phyloP scores from a whole-genome alignment of 2,329 filamentous ascomycete species.

The Sporothrix luriei region DNA sequence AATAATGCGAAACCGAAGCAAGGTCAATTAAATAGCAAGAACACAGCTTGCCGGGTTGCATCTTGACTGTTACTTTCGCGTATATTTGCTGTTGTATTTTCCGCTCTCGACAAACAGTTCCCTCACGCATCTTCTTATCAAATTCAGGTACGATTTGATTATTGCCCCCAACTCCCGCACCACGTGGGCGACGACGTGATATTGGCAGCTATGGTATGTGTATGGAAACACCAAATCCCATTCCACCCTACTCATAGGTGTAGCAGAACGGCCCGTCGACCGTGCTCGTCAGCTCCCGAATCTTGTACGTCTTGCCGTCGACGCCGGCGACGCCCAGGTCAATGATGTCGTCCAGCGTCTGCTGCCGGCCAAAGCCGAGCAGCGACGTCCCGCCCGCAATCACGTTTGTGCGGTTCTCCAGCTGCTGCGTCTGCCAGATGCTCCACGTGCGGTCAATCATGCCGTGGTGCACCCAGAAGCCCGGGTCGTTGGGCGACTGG shows the following conservation, averaged over 20 bases:
- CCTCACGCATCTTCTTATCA: no score
- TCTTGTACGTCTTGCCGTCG: conserved; percentile 34
- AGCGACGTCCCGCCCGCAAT: conserved; percentile 41
- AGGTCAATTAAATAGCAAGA: no score
- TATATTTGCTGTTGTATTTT: no score
- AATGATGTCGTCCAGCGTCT: conserved; percentile 39
- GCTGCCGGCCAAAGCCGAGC: conserved; percentile 37
- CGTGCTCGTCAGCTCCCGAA: conserved; percentile 39
- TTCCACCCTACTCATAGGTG: conserved; percentile 37
- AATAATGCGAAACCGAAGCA: no score
- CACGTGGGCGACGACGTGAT: no score
- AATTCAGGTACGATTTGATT: no score
- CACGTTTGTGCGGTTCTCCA: conserved; percentile 37
- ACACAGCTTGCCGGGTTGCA: no score
- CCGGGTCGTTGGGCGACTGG: conserved; percentile 39
- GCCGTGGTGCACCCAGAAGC: conserved; percentile 41
- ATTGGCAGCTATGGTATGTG: background rate
- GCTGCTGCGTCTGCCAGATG: conserved; percentile 43
- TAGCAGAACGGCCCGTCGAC: conserved; percentile 42
- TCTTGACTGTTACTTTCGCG: no score
- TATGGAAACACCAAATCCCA: no score
- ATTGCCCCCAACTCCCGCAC: no score
- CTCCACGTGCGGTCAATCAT: conserved; percentile 42
- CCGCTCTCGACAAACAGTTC: no score
- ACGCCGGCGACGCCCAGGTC: conserved; percentile 37